These are phyloP conservation scores for Wickerhamiella parazyma DNA, from an alignment of 805 yeast genomes.

Conservation along the genomic window DNA sequence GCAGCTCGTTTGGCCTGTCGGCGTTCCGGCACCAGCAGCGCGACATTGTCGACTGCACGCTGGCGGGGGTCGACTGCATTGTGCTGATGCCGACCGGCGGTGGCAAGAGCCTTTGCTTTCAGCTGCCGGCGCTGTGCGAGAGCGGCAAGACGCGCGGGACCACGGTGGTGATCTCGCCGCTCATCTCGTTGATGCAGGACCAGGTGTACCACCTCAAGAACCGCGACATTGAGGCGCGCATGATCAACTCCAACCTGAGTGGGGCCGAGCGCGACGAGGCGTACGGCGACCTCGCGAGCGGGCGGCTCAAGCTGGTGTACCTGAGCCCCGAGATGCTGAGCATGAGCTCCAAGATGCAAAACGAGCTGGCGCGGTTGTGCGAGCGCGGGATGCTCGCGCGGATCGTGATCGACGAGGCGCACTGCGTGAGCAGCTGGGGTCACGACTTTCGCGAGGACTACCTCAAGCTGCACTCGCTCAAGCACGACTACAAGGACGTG, in stretches of 20 bases:
- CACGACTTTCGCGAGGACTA: slow-evolving; percentile 97
- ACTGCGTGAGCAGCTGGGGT: slow-evolving; percentile 97
- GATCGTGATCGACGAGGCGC: slow-evolving; percentile 92
- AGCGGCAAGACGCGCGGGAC: slow-evolving; percentile 70
- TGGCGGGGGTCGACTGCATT: slow-evolving; percentile 70
- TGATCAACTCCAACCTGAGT: slow-evolving; percentile 69
- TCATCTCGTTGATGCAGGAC: slow-evolving; percentile 94
- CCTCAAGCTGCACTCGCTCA: slow-evolving; percentile 63
- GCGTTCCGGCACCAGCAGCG: slow-evolving; percentile 72
- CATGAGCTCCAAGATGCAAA: slow-evolving; percentile 54
- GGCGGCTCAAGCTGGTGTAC: slow-evolving; percentile 62
- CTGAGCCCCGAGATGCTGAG: slow-evolving; percentile 91
- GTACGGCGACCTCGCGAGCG: slow-evolving; percentile 47
- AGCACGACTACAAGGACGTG: slow-evolving; percentile 55
- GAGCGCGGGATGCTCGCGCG: slow-evolving; percentile 52
- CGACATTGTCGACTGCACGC: slow-evolving; percentile 71
- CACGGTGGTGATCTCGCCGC: slow-evolving; percentile 84
- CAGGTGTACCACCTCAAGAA: slow-evolving; percentile 71
- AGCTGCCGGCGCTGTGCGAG: slow-evolving; percentile 74
- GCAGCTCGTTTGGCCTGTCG: slow-evolving; percentile 44
- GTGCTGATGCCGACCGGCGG: slow-evolving; percentile 99
- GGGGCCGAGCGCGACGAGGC: slow-evolving; percentile 49
- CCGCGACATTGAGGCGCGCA: slow-evolving; percentile 64
- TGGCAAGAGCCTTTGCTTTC: slow-evolving; percentile 92
- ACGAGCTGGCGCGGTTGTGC: slow-evolving; percentile 45